Evolutionary conservation across 2,329 filamentous ascomycete genomes (phyloP), one percentile per base, ranked within the genome.

Genomic region (Pseudogymnoascus sp.): DNA sequence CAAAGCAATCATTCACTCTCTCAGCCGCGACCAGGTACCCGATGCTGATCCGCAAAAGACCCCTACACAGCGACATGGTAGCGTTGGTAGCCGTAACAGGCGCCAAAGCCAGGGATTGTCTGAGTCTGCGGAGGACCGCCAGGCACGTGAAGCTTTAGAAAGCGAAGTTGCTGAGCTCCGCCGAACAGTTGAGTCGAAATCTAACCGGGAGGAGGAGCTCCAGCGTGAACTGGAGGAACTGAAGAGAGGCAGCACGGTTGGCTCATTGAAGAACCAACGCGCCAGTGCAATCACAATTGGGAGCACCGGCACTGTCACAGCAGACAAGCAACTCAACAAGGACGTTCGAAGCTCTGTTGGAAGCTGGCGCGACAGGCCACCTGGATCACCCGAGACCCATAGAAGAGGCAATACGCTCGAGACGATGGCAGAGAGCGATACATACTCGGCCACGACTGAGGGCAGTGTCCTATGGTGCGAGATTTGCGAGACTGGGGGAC

Each of bases 1-100:
- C 67, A 99, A 97, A 76, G 93, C 95, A 47, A 97, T 99, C 72
- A 97, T 99, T 65, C 93, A 97, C 76, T 96, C 91, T 16, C 81
- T 99, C 38, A 96, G 92, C 74, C 84, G 91, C 65, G 91, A 91
- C 68, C 84, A 87, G 10, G 68, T 71, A n/a, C 71, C 72, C 44
- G 72, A 74, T 61, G 65, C 64, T 6, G 72, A 75, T 33, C 53
- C 66, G 6, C 68, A 72, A 60, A 71, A 69, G 65, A 72, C 72
- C 8, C 71, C 71, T 19, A 71, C 68, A n/a, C 67, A 67, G 61
- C 66, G 64, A 59, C 67, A 69, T 50, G 67, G 66, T 4, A 68
- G 64, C 40, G 66, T 66, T 10, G 26, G 40, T 21, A 33, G 26
- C 14, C 59, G 37, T 16, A 62, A 63, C 33, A 59, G 62, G 21